Evolutionary conservation across 169 alveolate genomes (phyloP), one percentile per base, ranked within the genome.

Genomic region (Toxoplasma gondii): DNA sequence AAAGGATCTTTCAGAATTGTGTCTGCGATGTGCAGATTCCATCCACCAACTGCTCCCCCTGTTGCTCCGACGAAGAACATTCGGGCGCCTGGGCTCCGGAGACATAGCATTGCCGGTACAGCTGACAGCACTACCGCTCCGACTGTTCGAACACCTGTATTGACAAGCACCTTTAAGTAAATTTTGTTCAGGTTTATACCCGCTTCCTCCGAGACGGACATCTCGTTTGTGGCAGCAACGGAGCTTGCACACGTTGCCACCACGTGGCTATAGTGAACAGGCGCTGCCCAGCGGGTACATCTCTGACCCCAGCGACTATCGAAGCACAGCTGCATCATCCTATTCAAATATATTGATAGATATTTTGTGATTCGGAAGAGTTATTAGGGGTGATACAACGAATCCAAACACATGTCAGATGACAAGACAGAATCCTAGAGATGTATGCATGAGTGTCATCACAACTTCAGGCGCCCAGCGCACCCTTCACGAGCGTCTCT

Each of bases 101-200:
- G 41, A 43, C 34, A 36, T 9, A 82, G 41, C 41, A 82, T 12
- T 29, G 90, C 90, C 54, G 90, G 90, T 31, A 82, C 90, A 24
- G 67, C 90, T 29, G 90, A 41, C 39, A 82, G 49, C 31, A 43
- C 90, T 70, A 82, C 41, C n/a, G 90, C 90, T 39, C 90, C 90
- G 9, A 43, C 70, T 29, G 67, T 44, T 36, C 90, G 64, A 19
- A 82, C 22, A 82, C 90, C 38, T 24, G 58, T 22, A 22, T 36
- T 38, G 36, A 82, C 27, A 29, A 82, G 36, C 10, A 82, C 5
- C 36, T 36, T 24, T 41, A 49, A 5, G 67, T 82, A 82, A 31
- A 82, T 41, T 0, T 82, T 67, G 90, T 45, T 82, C 39, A 82
- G 24, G 36, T 82, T 82, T 19, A 82, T 24, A 82, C 22, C 27